Conservation (phyloP, 192 early-diverging fungal genomes). For the Jimgerdemannia flammicorona region DNA sequence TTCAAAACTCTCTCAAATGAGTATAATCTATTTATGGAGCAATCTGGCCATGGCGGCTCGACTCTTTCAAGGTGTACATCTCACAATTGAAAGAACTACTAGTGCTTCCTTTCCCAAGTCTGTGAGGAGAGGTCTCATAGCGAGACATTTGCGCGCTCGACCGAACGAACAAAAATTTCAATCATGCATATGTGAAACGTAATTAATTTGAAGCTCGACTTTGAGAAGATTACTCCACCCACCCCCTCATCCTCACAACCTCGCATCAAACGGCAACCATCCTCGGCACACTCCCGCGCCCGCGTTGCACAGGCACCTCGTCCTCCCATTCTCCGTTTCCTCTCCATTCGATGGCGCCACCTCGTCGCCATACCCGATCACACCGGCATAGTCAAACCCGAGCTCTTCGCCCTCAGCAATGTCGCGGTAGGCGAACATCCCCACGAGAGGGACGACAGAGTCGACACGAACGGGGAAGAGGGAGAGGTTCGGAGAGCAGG, state of each 20-base stretch:
- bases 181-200: no score
- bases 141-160: no score
- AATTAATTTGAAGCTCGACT: no score
- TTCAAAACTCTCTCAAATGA: no score
- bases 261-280: background rate
- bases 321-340: background rate
- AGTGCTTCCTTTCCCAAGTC: no score
- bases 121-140: no score
- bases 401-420: slow-evolving; percentile 59
- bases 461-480: slow-evolving; percentile 44
- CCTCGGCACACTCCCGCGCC: background rate
- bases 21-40: no score
- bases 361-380: background rate
- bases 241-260: background rate
- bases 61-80: no score
- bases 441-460: slow-evolving; percentile 41
- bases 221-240: no score
- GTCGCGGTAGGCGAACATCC: slow-evolving; percentile 51
- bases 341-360: background rate
- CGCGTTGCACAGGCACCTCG: background rate
- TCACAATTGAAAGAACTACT: no score
- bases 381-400: slow-evolving; percentile 57
- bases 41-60: no score
- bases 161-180: no score
- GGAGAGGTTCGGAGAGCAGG: slow-evolving; percentile 59